Percentiles rank a stretch among this genome's conserved stretches.
These are phyloP conservation scores for Vaccinium myrtillus DNA, from an alignment of 148 eudicot species.

Conservation along the genomic window DNA sequence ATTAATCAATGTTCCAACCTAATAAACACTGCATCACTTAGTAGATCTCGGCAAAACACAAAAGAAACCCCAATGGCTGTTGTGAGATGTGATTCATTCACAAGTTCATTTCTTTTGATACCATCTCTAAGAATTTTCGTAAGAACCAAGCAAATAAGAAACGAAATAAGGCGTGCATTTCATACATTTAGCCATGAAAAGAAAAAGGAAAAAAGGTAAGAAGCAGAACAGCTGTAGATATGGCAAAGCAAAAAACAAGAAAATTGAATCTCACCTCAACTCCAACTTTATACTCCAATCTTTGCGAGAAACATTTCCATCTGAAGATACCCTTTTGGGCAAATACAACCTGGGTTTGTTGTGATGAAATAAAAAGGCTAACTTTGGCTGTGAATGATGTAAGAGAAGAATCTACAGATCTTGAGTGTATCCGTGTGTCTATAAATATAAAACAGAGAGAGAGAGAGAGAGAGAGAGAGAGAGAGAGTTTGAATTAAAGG, in stretches of 20 bases:
- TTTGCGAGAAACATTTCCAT: not conserved
- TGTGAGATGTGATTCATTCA: not conserved
- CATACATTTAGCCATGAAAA: not conserved
- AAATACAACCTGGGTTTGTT: not conserved
- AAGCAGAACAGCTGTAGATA: not conserved
- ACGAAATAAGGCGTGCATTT: not conserved
- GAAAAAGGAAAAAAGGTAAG: not conserved
- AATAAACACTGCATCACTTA: not conserved
- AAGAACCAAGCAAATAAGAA: constrained; percentile 3
- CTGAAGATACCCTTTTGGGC: constrained; percentile 1
- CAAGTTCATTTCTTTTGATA: not conserved
- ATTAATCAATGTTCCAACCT: not conserved
- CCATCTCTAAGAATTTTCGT: not conserved
- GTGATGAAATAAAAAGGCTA: not conserved
- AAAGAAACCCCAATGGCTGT: not conserved
- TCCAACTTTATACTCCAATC: not conserved
- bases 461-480: constrained; percentile 3
- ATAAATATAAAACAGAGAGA: not conserved
- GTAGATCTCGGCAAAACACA: not conserved
- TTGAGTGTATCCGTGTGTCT: not conserved
- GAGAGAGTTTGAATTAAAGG: constrained; percentile 21
- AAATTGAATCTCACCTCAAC: not conserved
- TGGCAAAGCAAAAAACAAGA: not conserved
- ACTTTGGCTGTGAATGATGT: constrained; percentile 2
- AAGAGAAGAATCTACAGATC: not conserved